A percentile compares a stretch with the other conserved stretches of the same genome.
Conservation (phyloP, 108 stramenopile genomes). For the Chaetoceros tenuissimus region DNA sequence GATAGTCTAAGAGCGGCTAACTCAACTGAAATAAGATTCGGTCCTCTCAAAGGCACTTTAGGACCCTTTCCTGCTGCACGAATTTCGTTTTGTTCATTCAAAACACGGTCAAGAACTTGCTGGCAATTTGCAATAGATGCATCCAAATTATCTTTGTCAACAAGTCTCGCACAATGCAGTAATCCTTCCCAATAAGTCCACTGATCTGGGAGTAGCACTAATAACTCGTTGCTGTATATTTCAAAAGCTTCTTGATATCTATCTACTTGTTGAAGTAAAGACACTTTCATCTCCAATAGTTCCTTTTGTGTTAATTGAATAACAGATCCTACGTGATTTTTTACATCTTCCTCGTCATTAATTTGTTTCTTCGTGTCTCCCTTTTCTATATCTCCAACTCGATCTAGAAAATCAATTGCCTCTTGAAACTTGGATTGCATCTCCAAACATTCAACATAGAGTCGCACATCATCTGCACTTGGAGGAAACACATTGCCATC, state of each 20-base stretch:
- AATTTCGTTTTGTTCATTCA: slow-evolving; percentile 6
- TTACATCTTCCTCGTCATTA: slow-evolving; percentile 24
- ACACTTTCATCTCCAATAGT: slow-evolving; percentile 29
- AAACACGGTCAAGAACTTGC: slow-evolving; percentile 11
- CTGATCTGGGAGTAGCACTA: slow-evolving; percentile 47
- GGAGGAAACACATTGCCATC: not conserved
- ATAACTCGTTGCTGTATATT: slow-evolving; percentile 34
- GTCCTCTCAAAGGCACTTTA: slow-evolving; percentile 33
- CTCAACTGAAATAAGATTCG: slow-evolving; percentile 46
- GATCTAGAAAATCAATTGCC: not conserved
- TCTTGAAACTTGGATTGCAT: not conserved
- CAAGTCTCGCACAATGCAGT: slow-evolving; percentile 15
- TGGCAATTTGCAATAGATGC: slow-evolving; percentile 1
- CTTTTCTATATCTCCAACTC: not conserved
- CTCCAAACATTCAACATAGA: not conserved
- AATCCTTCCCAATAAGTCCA: slow-evolving; percentile 71
- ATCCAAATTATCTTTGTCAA: not conserved
- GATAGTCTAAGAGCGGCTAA: slow-evolving; percentile 26
- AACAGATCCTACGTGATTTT: slow-evolving; percentile 25
- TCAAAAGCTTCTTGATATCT: slow-evolving; percentile 27
- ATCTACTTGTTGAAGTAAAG: slow-evolving; percentile 20
- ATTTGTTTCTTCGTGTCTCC: slow-evolving; percentile 4
- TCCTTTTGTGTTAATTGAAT: slow-evolving; percentile 27
- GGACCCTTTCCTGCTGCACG: not conserved
- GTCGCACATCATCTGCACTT: not conserved